Base-by-base conservation (phyloP, 2,329 filamentous ascomycete genomes). In the Cladosporium sp. region DNA sequence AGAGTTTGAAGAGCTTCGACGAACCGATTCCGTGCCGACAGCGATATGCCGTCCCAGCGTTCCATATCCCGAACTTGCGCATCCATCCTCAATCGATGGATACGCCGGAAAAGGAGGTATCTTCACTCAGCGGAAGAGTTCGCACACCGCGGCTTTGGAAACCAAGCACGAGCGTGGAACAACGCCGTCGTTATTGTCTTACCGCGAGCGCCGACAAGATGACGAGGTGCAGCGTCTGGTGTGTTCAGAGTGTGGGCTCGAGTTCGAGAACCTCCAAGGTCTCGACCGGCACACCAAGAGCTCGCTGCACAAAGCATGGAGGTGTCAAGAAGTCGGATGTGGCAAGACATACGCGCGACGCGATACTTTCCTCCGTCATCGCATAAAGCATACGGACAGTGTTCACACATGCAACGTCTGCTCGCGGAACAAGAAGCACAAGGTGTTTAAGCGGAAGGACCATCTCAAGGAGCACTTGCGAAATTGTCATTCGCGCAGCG, bases 381-480 rank as follows among this genome's bases (percentile, higher is more conserved):
- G 35, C 2, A 26, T 12, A 18, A 46, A 16, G 14, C 61, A 63
- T 6, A 55, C n/a, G 11, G 33, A 56, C 8, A 56, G 14, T 21
- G n/a, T 12, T 12, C 40, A 46, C 40, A 6, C 33, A 4, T 63
- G 61, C 18, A 10, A 21, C 5, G n/a, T n/a, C 10, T 63, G 61
- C 33, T 14, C 14, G 11, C 23, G 50, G 21, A 10, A 31, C 12
- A 26, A 5, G 2, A 56, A 46, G 50, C 5, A 44, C 40, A 63
- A 56, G 26, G 21, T 46, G 1, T 63, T 63, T n/a, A 63, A 56
- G 21, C 23, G 61, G 18, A 63, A 33, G 18, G 61, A 63, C 18
- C 61, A 63, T 46, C 23, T 63, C 18, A 40, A 37, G 8, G 61
- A 63, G 23, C 61, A 63, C 26, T 31, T 63, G 16, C 61, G 61